Evolutionary conservation across 2,329 filamentous ascomycete species (phyloP).

Genomic region (Aspergillus fischeri): DNA sequence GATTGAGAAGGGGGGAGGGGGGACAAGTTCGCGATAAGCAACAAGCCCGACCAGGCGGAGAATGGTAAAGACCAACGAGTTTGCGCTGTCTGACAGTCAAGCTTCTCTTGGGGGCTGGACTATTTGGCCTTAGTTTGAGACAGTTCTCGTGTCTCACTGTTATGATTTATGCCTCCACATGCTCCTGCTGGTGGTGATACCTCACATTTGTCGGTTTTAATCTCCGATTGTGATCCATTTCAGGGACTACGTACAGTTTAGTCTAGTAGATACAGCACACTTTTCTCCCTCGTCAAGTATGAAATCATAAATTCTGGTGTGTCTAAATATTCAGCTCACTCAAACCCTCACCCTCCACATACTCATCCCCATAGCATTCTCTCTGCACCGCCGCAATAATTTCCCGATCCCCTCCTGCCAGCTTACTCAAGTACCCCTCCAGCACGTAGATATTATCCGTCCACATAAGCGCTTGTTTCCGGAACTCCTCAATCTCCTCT

Average conservation of each 20-base stretch:
- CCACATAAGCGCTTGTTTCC: conserved; percentile 33
- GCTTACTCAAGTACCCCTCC: conserved; percentile 36
- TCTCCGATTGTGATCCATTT: neutral
- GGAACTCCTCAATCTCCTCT: conserved; percentile 31
- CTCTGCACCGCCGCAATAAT: conserved; percentile 41
- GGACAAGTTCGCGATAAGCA: conserved; percentile 44
- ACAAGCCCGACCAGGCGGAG: conserved; percentile 13
- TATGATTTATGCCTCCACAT: neutral
- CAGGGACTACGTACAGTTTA: too few species aligned
- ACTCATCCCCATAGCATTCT: conserved; percentile 52
- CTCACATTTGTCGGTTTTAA: conserved; percentile 6
- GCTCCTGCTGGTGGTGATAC: neutral
- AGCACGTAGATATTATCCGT: conserved; percentile 44
- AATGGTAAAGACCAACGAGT: conserved; percentile 17
- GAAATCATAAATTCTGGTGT: too few species aligned
- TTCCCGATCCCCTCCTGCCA: conserved; percentile 43
- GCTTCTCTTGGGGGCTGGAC: conserved; percentile 28
- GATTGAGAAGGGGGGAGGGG: conserved; percentile 62
- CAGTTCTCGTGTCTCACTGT: conserved; percentile 11
- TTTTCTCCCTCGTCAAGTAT: neutral
- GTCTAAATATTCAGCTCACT: conserved; percentile 31
- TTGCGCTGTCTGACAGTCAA: conserved; percentile 28
- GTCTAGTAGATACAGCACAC: conserved; percentile 8
- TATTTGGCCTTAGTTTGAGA: neutral
- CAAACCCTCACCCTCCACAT: conserved; percentile 51